Conservation (phyloP, 768 basidiomycete species). For the Dentipellis fragilis region DNA sequence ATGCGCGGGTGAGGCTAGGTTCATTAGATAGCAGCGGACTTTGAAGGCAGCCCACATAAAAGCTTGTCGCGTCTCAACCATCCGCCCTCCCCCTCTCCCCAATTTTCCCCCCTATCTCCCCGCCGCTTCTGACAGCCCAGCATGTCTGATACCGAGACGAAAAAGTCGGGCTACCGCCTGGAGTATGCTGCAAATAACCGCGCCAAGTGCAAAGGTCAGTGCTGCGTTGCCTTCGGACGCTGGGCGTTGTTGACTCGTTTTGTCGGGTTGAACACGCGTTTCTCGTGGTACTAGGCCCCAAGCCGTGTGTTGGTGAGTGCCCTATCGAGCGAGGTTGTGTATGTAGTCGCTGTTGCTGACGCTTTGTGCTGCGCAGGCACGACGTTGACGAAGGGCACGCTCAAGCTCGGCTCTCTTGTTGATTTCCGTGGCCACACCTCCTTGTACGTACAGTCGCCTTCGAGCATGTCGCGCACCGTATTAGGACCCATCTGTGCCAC, state of each 20-base stretch:
- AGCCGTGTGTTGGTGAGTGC: slow-evolving; percentile 59
- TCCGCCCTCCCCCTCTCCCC: slow-evolving; percentile 13
- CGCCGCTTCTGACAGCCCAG: slow-evolving; percentile 2
- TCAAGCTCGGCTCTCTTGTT: slow-evolving; percentile 67
- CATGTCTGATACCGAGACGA: slow-evolving; percentile 30
- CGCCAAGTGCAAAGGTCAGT: slow-evolving; percentile 71
- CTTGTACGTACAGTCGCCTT: slow-evolving; percentile 37
- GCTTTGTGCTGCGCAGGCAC: slow-evolving; percentile 39
- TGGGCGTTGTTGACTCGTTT: slow-evolving; percentile 17
- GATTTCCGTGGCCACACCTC: slow-evolving; percentile 61
- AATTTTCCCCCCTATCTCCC: slow-evolving; percentile 12
- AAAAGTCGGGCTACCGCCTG: slow-evolving; percentile 61
- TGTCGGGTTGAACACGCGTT: slow-evolving; percentile 15
- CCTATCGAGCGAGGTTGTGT: not conserved
- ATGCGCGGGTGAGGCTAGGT: not conserved
- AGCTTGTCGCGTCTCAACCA: slow-evolving; percentile 5
- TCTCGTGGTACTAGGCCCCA: slow-evolving; percentile 43
- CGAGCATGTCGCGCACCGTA: not conserved
- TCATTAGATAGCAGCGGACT: not conserved
- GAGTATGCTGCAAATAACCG: slow-evolving; percentile 64
- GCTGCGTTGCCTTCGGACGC: slow-evolving; percentile 18
- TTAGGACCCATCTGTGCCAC: not conserved
- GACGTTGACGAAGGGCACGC: slow-evolving; percentile 55
- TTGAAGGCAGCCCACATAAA: not conserved
- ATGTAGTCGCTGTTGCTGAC: slow-evolving; percentile 11